These are phyloP conservation scores for Nannochloropsis granulata DNA, from an alignment of 108 stramenopile species.

Conservation along the genomic window DNA sequence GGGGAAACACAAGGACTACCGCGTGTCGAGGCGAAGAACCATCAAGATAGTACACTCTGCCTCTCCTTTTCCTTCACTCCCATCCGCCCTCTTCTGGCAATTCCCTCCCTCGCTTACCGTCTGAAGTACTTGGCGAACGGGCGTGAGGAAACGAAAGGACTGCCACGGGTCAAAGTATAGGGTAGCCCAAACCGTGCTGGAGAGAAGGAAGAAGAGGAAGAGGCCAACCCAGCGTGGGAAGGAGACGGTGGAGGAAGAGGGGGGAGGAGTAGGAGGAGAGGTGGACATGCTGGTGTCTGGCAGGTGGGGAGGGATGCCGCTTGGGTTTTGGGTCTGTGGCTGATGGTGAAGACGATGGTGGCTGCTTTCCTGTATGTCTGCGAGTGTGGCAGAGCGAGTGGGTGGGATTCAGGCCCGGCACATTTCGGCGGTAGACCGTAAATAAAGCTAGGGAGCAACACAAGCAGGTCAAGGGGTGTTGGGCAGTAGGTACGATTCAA, in stretches of 20 bases:
- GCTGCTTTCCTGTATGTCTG: too few relatives aligned
- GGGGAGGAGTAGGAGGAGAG: neutral
- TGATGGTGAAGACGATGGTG: too few relatives aligned
- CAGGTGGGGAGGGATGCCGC: too few relatives aligned
- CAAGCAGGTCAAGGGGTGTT: too few relatives aligned
- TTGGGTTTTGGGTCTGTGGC: too few relatives aligned
- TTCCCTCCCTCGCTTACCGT: neutral
- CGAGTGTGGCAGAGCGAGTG: too few relatives aligned
- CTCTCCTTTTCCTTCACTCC: neutral
- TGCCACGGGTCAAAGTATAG: neutral
- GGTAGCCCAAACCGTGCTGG: neutral
- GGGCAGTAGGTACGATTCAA: too few relatives aligned
- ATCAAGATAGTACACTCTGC: conserved; percentile 55
- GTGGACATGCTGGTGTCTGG: too few relatives aligned
- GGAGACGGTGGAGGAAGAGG: neutral
- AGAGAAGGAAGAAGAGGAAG: neutral
- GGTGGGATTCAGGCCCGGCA: too few relatives aligned
- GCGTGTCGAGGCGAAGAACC: neutral
- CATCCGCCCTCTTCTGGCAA: neutral
- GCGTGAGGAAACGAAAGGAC: neutral
- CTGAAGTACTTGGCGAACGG: neutral
- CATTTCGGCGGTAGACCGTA: too few relatives aligned
- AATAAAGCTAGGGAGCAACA: too few relatives aligned
- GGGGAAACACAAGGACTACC: too few relatives aligned
- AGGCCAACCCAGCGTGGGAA: neutral